Percentiles rank a stretch among this genome's conserved stretches.
Conservation (phyloP, 2,329 filamentous ascomycete species). For the Clarireedia paspali region DNA sequence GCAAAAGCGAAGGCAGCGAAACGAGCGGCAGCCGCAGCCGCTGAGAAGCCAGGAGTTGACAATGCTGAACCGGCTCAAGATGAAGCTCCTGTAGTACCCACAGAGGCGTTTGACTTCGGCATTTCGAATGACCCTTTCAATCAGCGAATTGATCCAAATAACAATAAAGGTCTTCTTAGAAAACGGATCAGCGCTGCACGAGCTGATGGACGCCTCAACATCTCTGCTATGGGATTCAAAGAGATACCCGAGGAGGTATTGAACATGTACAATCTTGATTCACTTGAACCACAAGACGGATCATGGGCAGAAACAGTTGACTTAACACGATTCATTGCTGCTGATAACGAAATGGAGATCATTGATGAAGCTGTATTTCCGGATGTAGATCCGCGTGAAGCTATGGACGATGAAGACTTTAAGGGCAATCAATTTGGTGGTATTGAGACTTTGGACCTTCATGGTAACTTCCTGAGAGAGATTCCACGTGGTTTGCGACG, state of each 20-base stretch:
- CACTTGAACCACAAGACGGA: constrained; percentile 51
- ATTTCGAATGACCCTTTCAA: constrained; percentile 64
- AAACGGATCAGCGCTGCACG: constrained; percentile 67
- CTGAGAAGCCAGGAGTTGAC: constrained; percentile 26
- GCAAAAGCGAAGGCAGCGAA: constrained; percentile 84
- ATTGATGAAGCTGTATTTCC: constrained; percentile 74
- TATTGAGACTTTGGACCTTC: constrained; percentile 74
- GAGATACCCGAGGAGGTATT: constrained; percentile 76
- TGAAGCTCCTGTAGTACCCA: constrained; percentile 37
- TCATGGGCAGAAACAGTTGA: constrained; percentile 92
- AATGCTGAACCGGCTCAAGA: constrained; percentile 16
- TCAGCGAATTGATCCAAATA: constrained; percentile 47
- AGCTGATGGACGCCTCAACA: constrained; percentile 75
- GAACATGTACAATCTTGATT: constrained; percentile 81
- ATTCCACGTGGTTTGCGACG: constrained; percentile 70
- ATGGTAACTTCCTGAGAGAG: constrained; percentile 68
- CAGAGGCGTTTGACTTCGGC: constrained; percentile 51
- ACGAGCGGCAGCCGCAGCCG: constrained; percentile 45
- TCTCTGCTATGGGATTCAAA: constrained; percentile 74
- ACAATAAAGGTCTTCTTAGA: constrained; percentile 58
- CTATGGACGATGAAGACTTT: constrained; percentile 54
- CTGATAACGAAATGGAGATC: constrained; percentile 78
- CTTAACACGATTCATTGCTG: constrained; percentile 72
- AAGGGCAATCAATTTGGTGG: constrained; percentile 73
- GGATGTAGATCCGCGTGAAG: constrained; percentile 51